These are phyloP conservation scores for Macrophomina tecta DNA, from an alignment of 2,329 filamentous ascomycete species.

Conservation along the genomic window DNA sequence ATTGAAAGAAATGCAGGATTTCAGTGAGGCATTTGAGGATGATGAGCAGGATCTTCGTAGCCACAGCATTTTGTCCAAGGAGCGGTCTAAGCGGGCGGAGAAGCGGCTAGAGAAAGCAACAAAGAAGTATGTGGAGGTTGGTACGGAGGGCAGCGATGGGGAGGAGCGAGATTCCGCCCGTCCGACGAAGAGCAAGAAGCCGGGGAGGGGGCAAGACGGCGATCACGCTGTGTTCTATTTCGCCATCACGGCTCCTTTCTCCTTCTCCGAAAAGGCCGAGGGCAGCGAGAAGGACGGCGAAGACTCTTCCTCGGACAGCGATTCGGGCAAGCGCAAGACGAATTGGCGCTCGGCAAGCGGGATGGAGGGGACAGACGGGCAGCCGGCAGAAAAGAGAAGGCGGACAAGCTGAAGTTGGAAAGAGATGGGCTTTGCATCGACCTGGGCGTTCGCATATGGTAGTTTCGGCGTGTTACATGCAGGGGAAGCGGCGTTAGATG, in stretches of 20 bases:
- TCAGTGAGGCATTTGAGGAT: conserved; percentile 69
- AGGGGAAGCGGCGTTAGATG: not conserved
- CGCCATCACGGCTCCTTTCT: conserved; percentile 21
- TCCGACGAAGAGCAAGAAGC: not conserved
- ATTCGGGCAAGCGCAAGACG: conserved; percentile 32
- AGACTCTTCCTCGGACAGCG: not conserved
- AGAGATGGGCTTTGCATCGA: conserved; percentile 6
- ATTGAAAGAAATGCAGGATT: conserved; percentile 76
- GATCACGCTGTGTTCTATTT: conserved; percentile 25
- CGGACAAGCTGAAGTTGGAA: conserved; percentile 20
- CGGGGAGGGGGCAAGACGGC: not conserved
- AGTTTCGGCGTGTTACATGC: not conserved
- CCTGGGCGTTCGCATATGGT: conserved; percentile 1
- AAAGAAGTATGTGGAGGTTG: conserved; percentile 23
- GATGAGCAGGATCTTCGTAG: conserved; percentile 42
- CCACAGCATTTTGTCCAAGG: conserved; percentile 23
- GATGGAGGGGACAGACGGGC: conserved; percentile 48
- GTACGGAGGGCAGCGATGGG: conserved; percentile 8
- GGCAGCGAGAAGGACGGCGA: not conserved
- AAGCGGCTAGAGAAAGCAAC: conserved; percentile 31
- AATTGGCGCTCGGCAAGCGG: conserved; percentile 57
- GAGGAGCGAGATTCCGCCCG: not conserved
- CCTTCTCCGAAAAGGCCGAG: not conserved
- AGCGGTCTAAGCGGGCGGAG: conserved; percentile 25
- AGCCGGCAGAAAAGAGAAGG: conserved; percentile 28